phyloP scores from a whole-genome alignment of 139 green algal species.

The Chlorella vulgaris region DNA sequence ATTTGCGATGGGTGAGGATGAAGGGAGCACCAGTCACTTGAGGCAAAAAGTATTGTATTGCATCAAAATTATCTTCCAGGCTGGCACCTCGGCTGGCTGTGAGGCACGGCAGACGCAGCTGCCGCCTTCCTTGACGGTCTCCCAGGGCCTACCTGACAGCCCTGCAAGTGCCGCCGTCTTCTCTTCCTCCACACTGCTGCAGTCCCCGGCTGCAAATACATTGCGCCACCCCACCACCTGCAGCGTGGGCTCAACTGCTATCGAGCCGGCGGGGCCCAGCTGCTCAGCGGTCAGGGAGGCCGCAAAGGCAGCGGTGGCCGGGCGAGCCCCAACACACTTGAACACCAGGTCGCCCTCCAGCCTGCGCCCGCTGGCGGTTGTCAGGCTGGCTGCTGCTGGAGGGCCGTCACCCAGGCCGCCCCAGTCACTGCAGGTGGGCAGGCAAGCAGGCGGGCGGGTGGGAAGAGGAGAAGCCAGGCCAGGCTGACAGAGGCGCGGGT shows the following conservation, averaged over 20 bases:
- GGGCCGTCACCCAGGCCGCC: background rate
- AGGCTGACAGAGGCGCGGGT: background rate
- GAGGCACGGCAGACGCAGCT: too few species aligned
- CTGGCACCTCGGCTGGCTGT: too few species aligned
- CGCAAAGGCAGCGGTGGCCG: background rate
- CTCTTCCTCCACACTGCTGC: background rate
- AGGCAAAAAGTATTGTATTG: too few species aligned
- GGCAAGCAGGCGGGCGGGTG: too few species aligned
- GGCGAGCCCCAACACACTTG: conserved; percentile 1
- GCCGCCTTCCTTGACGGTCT: too few species aligned
- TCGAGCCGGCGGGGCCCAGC: background rate
- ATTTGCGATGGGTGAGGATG: too few species aligned
- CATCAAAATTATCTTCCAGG: too few species aligned
- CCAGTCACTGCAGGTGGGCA: conserved; percentile 8
- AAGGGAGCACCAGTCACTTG: too few species aligned
- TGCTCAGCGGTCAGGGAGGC: background rate
- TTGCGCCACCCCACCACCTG: conserved; percentile 19
- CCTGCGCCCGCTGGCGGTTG: background rate
- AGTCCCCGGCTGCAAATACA: conserved; percentile 10
- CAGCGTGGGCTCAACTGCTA: conserved; percentile 6
- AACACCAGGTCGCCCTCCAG: background rate
- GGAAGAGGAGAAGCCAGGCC: background rate
- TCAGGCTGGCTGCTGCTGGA: background rate
- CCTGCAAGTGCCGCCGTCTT: conserved; percentile 6
- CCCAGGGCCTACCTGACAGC: conserved; percentile 8